phyloP scores from a whole-genome alignment of 306 rosid genomes.

The Lablab purpureus region DNA sequence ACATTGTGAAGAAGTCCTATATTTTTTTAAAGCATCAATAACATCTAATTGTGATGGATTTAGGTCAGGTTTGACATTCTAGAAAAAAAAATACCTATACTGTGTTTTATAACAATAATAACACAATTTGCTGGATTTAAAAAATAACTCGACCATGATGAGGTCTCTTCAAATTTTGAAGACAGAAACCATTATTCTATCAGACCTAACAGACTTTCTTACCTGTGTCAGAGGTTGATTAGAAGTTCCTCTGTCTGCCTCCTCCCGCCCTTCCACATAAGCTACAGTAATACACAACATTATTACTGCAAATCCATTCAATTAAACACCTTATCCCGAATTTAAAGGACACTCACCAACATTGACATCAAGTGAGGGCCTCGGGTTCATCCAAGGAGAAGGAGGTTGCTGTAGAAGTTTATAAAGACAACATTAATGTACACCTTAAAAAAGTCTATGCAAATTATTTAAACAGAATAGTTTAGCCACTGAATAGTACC shows the following conservation, averaged over 20 bases:
- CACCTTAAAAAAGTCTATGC: background rate
- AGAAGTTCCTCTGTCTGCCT: constrained; percentile 83
- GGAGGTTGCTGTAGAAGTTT: constrained; percentile 82
- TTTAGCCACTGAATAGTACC: background rate
- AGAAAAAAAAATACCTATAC: constrained; percentile 17
- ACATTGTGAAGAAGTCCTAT: constrained; percentile 80
- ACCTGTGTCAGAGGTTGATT: constrained; percentile 85
- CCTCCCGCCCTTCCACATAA: constrained; percentile 99
- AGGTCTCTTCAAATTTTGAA: constrained; percentile 42
- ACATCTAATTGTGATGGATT: constrained; percentile 31
- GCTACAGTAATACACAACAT: constrained; percentile 63
- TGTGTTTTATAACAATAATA: constrained; percentile 23
- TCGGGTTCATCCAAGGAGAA: constrained; percentile 90
- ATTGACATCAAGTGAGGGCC: constrained; percentile 96
- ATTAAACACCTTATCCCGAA: constrained; percentile 26
- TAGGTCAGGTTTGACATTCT: constrained; percentile 33
- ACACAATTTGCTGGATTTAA: constrained; percentile 37
- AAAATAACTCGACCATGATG: constrained; percentile 34
- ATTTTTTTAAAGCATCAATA: constrained; percentile 41
- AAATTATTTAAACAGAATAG: constrained; percentile 10
- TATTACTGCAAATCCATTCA: constrained; percentile 49
- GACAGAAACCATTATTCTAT: constrained; percentile 45
- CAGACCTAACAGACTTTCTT: constrained; percentile 46
- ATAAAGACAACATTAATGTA: constrained; percentile 38
- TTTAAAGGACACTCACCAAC: constrained; percentile 73